phyloP scores from a whole-genome alignment of 108 stramenopile species.

The Nitzschia sp. region DNA sequence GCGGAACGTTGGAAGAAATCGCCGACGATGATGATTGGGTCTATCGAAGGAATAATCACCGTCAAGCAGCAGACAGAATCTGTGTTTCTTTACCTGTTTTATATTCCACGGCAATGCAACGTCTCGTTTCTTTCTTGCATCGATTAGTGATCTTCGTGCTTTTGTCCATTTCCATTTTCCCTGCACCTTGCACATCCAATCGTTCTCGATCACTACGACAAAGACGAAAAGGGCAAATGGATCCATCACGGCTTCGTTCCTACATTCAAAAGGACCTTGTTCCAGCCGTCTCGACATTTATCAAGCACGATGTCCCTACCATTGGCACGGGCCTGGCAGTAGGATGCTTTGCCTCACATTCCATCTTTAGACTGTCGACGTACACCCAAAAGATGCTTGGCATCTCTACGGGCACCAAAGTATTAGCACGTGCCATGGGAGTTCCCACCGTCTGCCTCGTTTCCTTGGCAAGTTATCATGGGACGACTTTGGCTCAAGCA shows the following conservation, averaged over 20 bases:
- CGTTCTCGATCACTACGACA: not conserved
- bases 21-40: no score
- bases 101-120: no score
- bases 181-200: no score
- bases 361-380: constrained; percentile 56
- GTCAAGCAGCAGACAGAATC: no score
- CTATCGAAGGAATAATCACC: no score
- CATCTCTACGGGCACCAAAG: constrained; percentile 70
- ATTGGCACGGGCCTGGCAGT: no score
- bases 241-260: not conserved
- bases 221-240: not conserved
- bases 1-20: no score
- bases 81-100: no score
- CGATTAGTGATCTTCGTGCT: no score
- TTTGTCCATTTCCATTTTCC: no score
- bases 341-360: constrained; percentile 47
- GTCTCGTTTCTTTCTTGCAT: no score
- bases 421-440: constrained; percentile 56
- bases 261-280: not conserved
- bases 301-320: no score
- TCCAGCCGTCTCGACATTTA: not conserved
- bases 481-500: constrained; percentile 37
- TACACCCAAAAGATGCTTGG: constrained; percentile 55
- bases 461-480: constrained; percentile 58
- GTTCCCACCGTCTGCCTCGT: constrained; percentile 67